Conservation (phyloP, 139 green algal genomes). For the Chlamydomonas incerta region DNA sequence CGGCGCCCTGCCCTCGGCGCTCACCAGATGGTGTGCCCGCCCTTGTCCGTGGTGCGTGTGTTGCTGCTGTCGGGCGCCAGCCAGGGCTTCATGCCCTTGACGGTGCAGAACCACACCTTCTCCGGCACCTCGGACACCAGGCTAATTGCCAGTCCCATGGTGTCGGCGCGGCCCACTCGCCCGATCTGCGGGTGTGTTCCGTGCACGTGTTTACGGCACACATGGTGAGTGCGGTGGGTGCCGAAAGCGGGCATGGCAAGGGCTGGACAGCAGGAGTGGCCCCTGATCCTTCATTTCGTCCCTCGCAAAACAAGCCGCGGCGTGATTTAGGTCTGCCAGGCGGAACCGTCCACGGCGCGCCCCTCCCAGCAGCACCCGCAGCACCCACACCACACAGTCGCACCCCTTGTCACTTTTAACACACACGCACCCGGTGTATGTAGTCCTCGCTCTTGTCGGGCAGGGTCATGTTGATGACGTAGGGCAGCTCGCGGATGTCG, state of each 20-base stretch:
- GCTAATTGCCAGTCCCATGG: slow-evolving; percentile 81
- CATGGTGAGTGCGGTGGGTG: too few species aligned
- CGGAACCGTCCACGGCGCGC: too few species aligned
- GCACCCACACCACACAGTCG: too few species aligned
- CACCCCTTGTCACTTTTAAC: too few species aligned
- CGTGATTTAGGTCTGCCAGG: too few species aligned
- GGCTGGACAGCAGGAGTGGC: too few species aligned
- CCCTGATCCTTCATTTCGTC: too few species aligned
- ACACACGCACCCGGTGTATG: slow-evolving; percentile 74
- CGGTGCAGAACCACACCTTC: slow-evolving; percentile 83
- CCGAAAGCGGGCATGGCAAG: too few species aligned
- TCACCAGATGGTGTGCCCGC: slow-evolving; percentile 81
- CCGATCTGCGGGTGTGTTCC: slow-evolving; percentile 50
- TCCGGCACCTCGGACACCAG: slow-evolving; percentile 77
- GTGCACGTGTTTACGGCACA: neutral
- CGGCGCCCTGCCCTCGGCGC: neutral
- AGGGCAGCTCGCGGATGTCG: slow-evolving; percentile 88
- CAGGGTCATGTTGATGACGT: slow-evolving; percentile 93
- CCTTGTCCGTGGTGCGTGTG: slow-evolving; percentile 65
- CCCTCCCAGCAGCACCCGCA: too few species aligned
- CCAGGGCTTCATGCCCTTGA: slow-evolving; percentile 90
- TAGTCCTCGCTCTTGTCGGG: slow-evolving; percentile 88
- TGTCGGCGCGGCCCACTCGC: slow-evolving; percentile 79
- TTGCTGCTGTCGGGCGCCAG: slow-evolving; percentile 71
- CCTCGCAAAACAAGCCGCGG: too few species aligned